Percentiles rank a stretch among this genome's conserved stretches.
Evolutionary conservation across 129 eudicot genomes (phyloP).

Genomic region (Erigeron canadensis): DNA sequence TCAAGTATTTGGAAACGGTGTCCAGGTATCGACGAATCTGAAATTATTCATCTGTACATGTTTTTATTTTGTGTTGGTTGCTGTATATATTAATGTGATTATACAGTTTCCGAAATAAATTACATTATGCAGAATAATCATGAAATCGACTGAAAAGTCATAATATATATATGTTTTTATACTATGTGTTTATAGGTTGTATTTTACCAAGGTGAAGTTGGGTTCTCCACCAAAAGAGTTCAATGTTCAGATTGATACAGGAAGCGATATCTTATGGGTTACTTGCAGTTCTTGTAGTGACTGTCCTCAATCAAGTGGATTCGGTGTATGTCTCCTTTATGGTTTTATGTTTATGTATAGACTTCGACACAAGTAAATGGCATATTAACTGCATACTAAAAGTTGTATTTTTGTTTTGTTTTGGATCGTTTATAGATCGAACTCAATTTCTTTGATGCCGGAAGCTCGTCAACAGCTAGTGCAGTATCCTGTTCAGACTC

Average conservation of each 20-base stretch:
- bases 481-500: slow-evolving; percentile 77
- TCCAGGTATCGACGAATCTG: too few relatives aligned
- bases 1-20: too few relatives aligned
- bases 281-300: slow-evolving; percentile 71
- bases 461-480: slow-evolving; percentile 74
- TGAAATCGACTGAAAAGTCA: slow-evolving; percentile 27
- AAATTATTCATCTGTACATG: too few relatives aligned
- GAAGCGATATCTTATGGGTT: slow-evolving; percentile 94
- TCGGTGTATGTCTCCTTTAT: slow-evolving; percentile 56
- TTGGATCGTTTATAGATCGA: slow-evolving; percentile 46
- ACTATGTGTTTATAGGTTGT: slow-evolving; percentile 48
- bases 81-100: slow-evolving; percentile 6
- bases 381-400: slow-evolving; percentile 5
- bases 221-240: slow-evolving; percentile 92
- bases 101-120: not conserved
- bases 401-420: not conserved
- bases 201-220: slow-evolving; percentile 77
- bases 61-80: slow-evolving; percentile 9
- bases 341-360: not conserved
- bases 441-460: slow-evolving; percentile 64
- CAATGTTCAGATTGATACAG: slow-evolving; percentile 93
- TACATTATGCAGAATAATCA: slow-evolving; percentile 9
- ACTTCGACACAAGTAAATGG: not conserved
- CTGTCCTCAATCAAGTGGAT: slow-evolving; percentile 88
- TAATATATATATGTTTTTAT: not conserved